These are phyloP conservation scores for Fusarium illudens DNA, from an alignment of 2,329 filamentous ascomycete genomes.

Conservation along the genomic window DNA sequence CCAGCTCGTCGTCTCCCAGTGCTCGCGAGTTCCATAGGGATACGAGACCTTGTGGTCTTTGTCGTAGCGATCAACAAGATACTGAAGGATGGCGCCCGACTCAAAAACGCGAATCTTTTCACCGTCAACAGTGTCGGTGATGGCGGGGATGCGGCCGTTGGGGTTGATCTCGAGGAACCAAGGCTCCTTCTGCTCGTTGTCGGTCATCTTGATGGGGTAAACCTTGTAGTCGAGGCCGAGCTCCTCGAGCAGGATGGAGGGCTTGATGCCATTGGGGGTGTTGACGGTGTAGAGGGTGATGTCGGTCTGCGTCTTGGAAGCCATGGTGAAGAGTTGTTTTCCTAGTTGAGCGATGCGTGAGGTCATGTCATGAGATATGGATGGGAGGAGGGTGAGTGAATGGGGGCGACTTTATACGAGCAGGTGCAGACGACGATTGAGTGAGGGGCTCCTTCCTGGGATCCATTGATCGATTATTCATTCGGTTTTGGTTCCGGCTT, in stretches of 20 bases:
- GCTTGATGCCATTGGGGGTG: slow-evolving; percentile 91
- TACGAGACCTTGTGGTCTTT: slow-evolving; percentile 84
- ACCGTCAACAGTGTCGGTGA: slow-evolving; percentile 84
- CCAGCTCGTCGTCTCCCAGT: slow-evolving; percentile 85
- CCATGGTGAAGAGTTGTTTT: slow-evolving; percentile 44
- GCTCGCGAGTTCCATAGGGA: slow-evolving; percentile 74
- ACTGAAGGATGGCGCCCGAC: slow-evolving; percentile 83
- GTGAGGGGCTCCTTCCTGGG: background rate
- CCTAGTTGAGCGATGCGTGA: slow-evolving; percentile 38
- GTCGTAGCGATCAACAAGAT: slow-evolving; percentile 84
- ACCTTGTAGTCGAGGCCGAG: slow-evolving; percentile 82
- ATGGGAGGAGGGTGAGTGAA: background rate
- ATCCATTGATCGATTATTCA: background rate
- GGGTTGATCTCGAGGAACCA: slow-evolving; percentile 95
- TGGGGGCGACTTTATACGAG: background rate
- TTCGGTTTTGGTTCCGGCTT: background rate
- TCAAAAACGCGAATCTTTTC: slow-evolving; percentile 81
- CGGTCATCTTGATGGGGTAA: slow-evolving; percentile 73
- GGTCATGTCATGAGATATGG: slow-evolving; percentile 41
- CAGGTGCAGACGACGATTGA: background rate
- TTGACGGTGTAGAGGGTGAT: slow-evolving; percentile 84
- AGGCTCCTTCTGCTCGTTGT: slow-evolving; percentile 81
- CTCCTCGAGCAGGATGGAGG: slow-evolving; percentile 87
- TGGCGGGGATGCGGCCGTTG: slow-evolving; percentile 88
- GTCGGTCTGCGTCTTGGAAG: slow-evolving; percentile 56